Base-by-base conservation (phyloP, 1,284 basidiomycete genomes). In the Thecaphora thlaspeos region DNA sequence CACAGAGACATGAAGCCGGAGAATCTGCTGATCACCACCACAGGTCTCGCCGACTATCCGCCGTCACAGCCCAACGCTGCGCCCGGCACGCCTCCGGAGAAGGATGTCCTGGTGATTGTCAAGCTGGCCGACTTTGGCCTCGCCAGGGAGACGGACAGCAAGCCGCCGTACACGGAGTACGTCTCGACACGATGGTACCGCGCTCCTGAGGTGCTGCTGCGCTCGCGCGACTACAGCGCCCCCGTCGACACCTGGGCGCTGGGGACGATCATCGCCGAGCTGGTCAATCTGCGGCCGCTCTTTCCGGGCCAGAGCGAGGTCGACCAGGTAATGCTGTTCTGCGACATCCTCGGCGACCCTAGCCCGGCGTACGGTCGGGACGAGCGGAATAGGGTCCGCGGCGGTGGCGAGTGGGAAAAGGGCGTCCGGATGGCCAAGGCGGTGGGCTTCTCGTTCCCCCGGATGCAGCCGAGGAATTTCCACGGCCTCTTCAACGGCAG, bases 1-100 rank as follows among this genome's bases (percentile, higher is more conserved):
- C 95, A 99, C 79, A 90, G 95, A 49, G 95, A 99, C 80, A 94
- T 98, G 91, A 99, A 99, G 80, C 95, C 95, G 24, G 95, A 99
- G 78, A 99, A 99, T 73, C 86, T 99, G n/a, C 86, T 99, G 50
- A 94, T 99, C 71, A 99, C 95, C n/a, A 99, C 95, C 2, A 96
- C 91, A 11, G 95, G 95, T 22, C 84, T 96, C 45, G 88, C 88
- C 66, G 91, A 96, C 80, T 99, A 99, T 77, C 87, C 86, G n/a
- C 45, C 66, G 10, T 51, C 47, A 18, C 32, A 46, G 26, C 56
- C 72, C 21, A 67, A 63, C 48, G 66, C 71, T 15, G 55, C 61
- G 12, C 57, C 70, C 2, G 50, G 61, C 51, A 50, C 50, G 34
- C 48, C 60, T 5, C 49, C 67, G 18, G 91, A 97, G 75, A 89